Base-by-base conservation (phyloP, 1,139 yeast genomes). In the Pichia cactophila region DNA sequence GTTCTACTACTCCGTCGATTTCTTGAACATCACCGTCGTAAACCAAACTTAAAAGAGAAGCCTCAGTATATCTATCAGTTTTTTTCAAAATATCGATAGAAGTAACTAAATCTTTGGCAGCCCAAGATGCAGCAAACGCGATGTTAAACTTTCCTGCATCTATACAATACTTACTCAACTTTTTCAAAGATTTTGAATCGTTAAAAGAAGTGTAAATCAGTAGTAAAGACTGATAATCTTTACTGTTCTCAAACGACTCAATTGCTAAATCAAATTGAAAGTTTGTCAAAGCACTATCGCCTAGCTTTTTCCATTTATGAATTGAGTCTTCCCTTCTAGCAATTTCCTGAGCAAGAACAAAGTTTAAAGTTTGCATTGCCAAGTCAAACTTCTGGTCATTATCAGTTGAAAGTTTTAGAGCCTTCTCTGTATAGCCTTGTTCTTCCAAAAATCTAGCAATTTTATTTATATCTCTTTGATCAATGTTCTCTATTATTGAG, bases 111-210 rank as follows among this genome's bases (percentile, higher is more conserved):
- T 88, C 86, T 43, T 95, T 94, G 43, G 83, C 77, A 50, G 81
- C 73, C 97, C 97, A 92, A 68, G 83, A 81, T 26, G 96, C 85
- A 66, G 86, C 89, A 74, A 90, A 92, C 41, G 98, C 96, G 55
- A 92, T 74, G 65, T 92, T 92, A 68, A 82, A 87, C 65, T 84
- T 84, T 46, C 97, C 97, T 44, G 72, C 74, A 23, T 68, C 69
- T 59, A 77, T 81, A 48, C 96, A 90, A 48, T 70, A 69, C 48
- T 72, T 71, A 6, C 94, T 95, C 50, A 86, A 71, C 52, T 73
- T 70, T 33, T 70, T 66, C 56, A 92, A 76, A 45, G 81, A 83
- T 12, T 69, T 67, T 59, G 72, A 73, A 64, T 87, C 75, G 62
- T 88, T 90, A 46, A 92, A 77, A 11, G 96, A 85, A 7, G 96